Evolutionary conservation across 148 eudicot genomes (phyloP).

Genomic region (Pouteria glomerata): DNA sequence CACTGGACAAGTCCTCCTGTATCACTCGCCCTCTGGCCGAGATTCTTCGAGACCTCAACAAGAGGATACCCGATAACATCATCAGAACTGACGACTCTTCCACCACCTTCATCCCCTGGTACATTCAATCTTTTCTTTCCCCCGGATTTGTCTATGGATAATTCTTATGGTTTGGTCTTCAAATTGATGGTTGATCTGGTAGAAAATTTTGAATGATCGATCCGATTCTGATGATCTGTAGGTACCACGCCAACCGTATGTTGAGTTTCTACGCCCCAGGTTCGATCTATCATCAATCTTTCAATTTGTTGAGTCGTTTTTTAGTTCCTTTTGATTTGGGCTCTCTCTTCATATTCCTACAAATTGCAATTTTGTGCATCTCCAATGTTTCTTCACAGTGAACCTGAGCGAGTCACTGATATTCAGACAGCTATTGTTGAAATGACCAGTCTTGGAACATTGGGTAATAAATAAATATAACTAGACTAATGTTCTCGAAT

Average conservation of each 20-base stretch:
- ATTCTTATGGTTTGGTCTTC: neutral
- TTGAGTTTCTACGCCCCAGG: slow-evolving; percentile 98
- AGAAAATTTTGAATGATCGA: neutral
- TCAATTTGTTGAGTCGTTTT: neutral
- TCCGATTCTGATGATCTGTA: slow-evolving; percentile 9
- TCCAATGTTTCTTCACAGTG: too few species aligned
- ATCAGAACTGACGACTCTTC: slow-evolving; percentile 24
- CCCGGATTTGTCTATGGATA: neutral
- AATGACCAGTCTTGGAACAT: neutral
- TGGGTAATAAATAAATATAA: neutral
- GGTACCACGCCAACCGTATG: slow-evolving; percentile 97
- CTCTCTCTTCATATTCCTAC: too few species aligned
- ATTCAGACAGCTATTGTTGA: neutral
- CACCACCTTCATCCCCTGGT: slow-evolving; percentile 73
- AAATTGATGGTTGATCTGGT: slow-evolving; percentile 9
- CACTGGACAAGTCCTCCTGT: slow-evolving; percentile 68
- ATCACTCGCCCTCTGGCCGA: slow-evolving; percentile 85
- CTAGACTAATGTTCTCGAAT: neutral
- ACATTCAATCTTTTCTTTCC: neutral
- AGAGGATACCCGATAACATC: slow-evolving; percentile 78
- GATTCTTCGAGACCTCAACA: slow-evolving; percentile 85
- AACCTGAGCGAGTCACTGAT: neutral
- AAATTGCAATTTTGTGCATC: too few species aligned
- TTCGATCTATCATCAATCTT: slow-evolving; percentile 6
- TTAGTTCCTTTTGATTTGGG: too few species aligned